These are phyloP conservation scores for Silene latifolia DNA, from an alignment of 148 eudicot species.

Conservation along the genomic window DNA sequence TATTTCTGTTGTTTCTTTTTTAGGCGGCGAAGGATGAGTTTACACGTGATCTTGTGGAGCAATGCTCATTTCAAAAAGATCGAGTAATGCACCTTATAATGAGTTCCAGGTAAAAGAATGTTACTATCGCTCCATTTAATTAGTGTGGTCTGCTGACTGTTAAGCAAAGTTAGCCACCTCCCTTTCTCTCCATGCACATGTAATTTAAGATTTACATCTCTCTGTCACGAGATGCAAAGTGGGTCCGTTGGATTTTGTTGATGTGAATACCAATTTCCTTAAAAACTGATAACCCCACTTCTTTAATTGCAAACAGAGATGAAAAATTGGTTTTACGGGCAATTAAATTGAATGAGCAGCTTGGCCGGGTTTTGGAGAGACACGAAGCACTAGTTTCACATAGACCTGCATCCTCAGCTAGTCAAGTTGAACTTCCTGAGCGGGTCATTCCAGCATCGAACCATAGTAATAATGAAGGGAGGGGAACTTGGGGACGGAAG, in stretches of 20 bases:
- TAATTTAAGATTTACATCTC: not conserved
- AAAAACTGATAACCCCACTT: constrained; percentile 5
- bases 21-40: constrained; percentile 96
- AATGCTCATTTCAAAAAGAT: constrained; percentile 95
- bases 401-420: constrained; percentile 19
- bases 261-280: not conserved
- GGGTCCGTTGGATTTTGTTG: not conserved
- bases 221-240: not conserved
- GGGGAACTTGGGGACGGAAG: constrained; percentile 37
- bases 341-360: constrained; percentile 80
- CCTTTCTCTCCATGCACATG: not conserved
- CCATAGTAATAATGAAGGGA: constrained; percentile 28
- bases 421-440: constrained; percentile 26
- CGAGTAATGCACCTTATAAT: constrained; percentile 88
- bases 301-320: constrained; percentile 41
- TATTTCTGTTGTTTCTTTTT: constrained; percentile 1
- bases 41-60: constrained; percentile 97
- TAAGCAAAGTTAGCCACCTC: not conserved
- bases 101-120: constrained; percentile 63
- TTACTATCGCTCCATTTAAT: not conserved
- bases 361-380: constrained; percentile 57
- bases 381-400: constrained; percentile 59
- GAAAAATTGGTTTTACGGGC: constrained; percentile 74
- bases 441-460: constrained; percentile 36
- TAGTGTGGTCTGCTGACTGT: not conserved